phyloP scores from a whole-genome alignment of 306 rosid genomes.

The Cucurbita argyrosperma region DNA sequence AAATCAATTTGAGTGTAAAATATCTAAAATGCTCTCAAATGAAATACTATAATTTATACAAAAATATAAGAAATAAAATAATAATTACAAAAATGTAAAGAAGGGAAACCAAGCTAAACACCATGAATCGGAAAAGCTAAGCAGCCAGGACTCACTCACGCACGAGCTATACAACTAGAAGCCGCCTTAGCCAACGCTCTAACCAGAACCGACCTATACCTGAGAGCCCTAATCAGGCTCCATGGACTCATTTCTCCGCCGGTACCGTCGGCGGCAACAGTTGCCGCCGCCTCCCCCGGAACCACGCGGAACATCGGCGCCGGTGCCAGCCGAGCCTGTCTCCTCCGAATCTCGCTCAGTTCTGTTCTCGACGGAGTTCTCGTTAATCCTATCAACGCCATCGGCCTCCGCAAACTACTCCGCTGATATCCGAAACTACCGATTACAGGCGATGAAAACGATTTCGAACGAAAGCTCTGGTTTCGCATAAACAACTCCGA shows the following conservation, averaged over 20 bases:
- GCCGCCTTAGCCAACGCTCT: conserved; percentile 14
- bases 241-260: conserved; percentile 7
- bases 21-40: too few species aligned
- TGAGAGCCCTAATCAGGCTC: conserved; percentile 11
- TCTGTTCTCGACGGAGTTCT: conserved; percentile 27
- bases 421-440: not conserved
- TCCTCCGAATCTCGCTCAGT: conserved; percentile 24
- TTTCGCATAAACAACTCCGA: conserved; percentile 8
- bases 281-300: not conserved
- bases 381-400: conserved; percentile 23
- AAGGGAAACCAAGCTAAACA: too few species aligned
- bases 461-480: not conserved
- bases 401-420: conserved; percentile 7
- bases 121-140: too few species aligned
- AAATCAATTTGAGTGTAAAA: too few species aligned
- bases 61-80: too few species aligned
- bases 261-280: not conserved
- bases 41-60: too few species aligned
- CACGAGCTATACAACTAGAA: conserved; percentile 11
- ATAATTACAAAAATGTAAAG: too few species aligned
- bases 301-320: conserved; percentile 13
- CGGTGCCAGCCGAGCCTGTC: conserved; percentile 19
- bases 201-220: conserved; percentile 13
- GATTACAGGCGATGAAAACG: not conserved
- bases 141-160: not conserved